Evolutionary conservation across 2,329 filamentous ascomycete genomes (phyloP).

Genomic region (Juglanconis oblonga): DNA sequence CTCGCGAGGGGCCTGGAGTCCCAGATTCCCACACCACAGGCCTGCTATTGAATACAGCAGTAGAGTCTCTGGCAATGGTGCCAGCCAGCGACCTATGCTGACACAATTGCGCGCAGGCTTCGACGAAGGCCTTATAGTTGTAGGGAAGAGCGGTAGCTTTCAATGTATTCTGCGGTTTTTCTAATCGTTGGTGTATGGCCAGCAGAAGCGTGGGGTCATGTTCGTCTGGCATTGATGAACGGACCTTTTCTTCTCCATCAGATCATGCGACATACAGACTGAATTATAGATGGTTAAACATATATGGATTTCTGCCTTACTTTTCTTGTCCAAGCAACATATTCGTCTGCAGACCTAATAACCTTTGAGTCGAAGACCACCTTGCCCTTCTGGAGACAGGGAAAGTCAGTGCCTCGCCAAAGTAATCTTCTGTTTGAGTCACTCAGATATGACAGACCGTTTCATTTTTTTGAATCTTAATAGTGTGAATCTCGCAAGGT

Average conservation of each 20-base stretch:
- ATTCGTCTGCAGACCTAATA: background rate
- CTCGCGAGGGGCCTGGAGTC: constrained; percentile 11
- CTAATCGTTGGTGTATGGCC: background rate
- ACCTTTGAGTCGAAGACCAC: background rate
- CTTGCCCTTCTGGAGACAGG: background rate
- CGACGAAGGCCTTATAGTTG: constrained; percentile 10
- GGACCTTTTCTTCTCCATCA: background rate
- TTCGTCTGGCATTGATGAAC: background rate
- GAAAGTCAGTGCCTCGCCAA: background rate
- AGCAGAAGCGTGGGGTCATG: background rate
- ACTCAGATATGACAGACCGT: background rate
- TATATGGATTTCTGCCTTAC: background rate
- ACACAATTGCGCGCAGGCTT: constrained; percentile 14
- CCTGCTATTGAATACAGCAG: constrained; percentile 16
- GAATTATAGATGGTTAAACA: too few relatives aligned
- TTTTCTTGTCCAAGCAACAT: background rate
- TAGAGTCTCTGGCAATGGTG: constrained; percentile 13
- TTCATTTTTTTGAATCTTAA: background rate
- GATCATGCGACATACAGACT: too few relatives aligned
- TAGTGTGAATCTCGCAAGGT: background rate
- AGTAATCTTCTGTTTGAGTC: background rate
- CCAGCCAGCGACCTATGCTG: constrained; percentile 20
- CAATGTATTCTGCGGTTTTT: background rate
- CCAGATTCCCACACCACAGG: constrained; percentile 12
- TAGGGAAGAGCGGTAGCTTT: constrained; percentile 18